phyloP scores from a whole-genome alignment of 2,329 filamentous ascomycete species.

The Xylaria sp. region DNA sequence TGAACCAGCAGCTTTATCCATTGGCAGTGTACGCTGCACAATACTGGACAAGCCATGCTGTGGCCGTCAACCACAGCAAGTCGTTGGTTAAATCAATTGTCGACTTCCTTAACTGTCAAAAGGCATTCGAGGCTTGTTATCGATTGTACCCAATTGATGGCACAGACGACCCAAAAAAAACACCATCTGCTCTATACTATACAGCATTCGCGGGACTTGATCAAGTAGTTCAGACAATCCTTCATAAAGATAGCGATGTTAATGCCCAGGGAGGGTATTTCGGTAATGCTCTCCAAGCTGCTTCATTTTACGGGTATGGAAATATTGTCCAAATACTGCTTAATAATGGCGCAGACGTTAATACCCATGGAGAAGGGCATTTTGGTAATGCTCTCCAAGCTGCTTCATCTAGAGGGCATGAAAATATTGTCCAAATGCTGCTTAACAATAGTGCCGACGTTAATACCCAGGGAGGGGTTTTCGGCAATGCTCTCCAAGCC shows the following conservation, averaged over 20 bases:
- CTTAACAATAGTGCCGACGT: not conserved
- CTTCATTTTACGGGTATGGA: not conserved
- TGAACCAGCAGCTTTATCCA: not conserved
- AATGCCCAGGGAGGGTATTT: too few species aligned
- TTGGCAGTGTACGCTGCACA: not conserved
- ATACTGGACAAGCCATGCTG: slow-evolving; percentile 3
- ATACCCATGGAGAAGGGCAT: not conserved
- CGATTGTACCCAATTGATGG: not conserved
- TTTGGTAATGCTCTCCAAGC: not conserved
- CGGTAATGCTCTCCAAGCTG: not conserved
- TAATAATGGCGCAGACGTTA: not conserved
- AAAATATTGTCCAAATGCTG: not conserved
- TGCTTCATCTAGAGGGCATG: not conserved
- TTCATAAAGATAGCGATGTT: too few species aligned
- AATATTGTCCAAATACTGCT: not conserved
- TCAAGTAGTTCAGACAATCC: not conserved
- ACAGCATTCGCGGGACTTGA: not conserved
- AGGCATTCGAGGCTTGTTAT: not conserved
- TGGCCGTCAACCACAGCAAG: not conserved
- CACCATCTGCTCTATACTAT: not conserved
- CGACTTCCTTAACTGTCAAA: not conserved
- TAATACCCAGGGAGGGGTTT: not conserved
- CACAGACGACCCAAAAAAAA: too few species aligned
- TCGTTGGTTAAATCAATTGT: not conserved
- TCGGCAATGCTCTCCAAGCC: not conserved